Base-by-base conservation (phyloP, 495 filamentous ascomycete genomes). In the Monascus purpureus region DNA sequence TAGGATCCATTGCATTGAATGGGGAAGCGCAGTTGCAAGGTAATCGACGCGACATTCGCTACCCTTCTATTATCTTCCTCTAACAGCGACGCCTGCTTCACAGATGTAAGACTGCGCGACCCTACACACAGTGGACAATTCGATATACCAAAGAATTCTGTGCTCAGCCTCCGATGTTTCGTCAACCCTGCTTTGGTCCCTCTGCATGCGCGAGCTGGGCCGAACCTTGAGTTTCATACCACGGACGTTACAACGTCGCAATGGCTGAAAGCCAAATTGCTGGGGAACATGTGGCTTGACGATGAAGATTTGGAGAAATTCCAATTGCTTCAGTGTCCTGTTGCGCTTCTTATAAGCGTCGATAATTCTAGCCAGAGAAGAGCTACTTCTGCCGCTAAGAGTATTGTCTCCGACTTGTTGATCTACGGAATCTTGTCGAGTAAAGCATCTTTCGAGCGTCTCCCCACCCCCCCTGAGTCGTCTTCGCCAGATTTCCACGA, bases 381-480 rank as follows among this genome's bases (percentile, higher is more conserved):
- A 28, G 32, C 33, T 28, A 37, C 46, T 6, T 36, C 52, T 8
- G 9, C 9, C 5, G 20, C 5, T 5, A n/a, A n/a, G n/a, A 5
- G 20, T 22, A 32, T 41, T 9, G 49, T 63, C 2, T 68, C 72
- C 8, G 70, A 75, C 33, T 36, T 78, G 6, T 43, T 78, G 14
- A 50, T 78, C 15, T 75, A 75, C 32, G 70, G 59, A 23, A 45
- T 62, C 8, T 25, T 65, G 25, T 59, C 54, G 7, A 50, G 38
- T 32, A 28, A 40, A 5, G 39, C 45, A 13, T 44, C 46, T 4
- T 46, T 41, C 22, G 40, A 52, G 18, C 50, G 54, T 15, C 59
- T 50, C 19, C 67, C 63, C 4, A 65, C 67, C 13, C 65, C 69
- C 4, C 63, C 67, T 8, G 45, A 49, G 17, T 70, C 60, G 3